Conservation (phyloP, 2,329 filamentous ascomycete species). For the Aspergillus bombycis region DNA sequence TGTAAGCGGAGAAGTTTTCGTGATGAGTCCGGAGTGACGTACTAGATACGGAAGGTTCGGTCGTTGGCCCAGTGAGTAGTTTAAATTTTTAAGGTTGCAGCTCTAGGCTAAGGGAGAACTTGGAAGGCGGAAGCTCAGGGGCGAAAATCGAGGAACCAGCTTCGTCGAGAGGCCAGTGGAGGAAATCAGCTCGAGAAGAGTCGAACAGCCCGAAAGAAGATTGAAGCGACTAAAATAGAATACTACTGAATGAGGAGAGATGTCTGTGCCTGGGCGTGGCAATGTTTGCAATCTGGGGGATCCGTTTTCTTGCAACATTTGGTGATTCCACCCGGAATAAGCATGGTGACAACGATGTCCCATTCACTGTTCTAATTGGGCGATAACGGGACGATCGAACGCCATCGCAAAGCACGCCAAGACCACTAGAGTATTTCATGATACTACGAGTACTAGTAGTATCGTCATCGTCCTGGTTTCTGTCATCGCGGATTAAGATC, state of each 20-base stretch:
- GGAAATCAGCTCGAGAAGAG: not conserved
- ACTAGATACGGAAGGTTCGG: not conserved
- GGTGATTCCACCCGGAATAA: not conserved
- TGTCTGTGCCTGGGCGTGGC: not conserved
- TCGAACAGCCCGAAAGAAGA: not conserved
- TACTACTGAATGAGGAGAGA: not conserved
- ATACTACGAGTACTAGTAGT: too few relatives aligned
- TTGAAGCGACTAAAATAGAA: not conserved
- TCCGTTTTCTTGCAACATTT: too few relatives aligned
- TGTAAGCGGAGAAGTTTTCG: not conserved
- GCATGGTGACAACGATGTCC: not conserved
- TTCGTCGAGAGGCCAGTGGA: too few relatives aligned
- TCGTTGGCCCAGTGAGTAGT: not conserved
- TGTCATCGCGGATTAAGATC: not conserved
- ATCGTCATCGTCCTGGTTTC: not conserved
- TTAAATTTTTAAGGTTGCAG: constrained; percentile 3
- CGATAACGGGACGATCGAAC: not conserved
- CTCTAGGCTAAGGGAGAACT: not conserved
- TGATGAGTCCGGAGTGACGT: not conserved
- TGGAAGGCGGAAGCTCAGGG: not conserved
- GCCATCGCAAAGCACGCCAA: not conserved
- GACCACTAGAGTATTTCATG: not conserved
- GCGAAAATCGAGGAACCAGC: not conserved
- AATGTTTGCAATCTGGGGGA: not conserved
- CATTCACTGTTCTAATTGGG: not conserved